phyloP scores from a whole-genome alignment of 805 yeast species.

The Scheffersomyces stipitis region DNA sequence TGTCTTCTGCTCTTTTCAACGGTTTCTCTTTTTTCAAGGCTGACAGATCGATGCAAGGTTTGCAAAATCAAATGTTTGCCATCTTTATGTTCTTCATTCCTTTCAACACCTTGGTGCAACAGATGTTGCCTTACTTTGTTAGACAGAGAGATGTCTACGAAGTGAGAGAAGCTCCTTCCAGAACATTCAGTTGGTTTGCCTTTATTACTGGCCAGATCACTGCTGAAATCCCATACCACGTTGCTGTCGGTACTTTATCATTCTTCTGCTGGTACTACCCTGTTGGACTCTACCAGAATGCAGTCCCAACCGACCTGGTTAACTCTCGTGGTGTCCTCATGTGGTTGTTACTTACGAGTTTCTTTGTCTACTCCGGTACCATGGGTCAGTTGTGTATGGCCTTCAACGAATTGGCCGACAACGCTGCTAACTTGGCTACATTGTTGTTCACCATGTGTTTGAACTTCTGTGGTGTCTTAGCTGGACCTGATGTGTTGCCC shows the following conservation, averaged over 20 bases:
- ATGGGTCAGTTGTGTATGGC: constrained; percentile 61
- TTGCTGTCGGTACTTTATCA: constrained; percentile 62
- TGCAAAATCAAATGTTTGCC: constrained; percentile 70
- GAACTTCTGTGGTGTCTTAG: constrained; percentile 78
- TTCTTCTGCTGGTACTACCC: constrained; percentile 48
- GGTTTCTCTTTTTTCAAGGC: constrained; percentile 78
- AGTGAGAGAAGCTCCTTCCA: constrained; percentile 72
- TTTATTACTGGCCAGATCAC: constrained; percentile 61
- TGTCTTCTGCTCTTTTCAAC: constrained; percentile 55
- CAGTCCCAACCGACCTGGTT: constrained; percentile 48
- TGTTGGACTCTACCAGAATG: constrained; percentile 41
- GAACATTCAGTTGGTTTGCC: constrained; percentile 65
- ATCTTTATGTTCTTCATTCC: constrained; percentile 65
- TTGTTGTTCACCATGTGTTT: constrained; percentile 61
- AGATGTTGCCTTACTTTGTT: constrained; percentile 56
- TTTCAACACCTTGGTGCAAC: constrained; percentile 58
- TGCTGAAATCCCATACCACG: constrained; percentile 67
- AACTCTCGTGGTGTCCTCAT: constrained; percentile 60
- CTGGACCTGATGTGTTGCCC: constrained; percentile 60
- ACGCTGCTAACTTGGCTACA: constrained; percentile 62
- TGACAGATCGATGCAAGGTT: constrained; percentile 35
- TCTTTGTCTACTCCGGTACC: constrained; percentile 55
- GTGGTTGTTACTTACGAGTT: constrained; percentile 43
- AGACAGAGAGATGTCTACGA: constrained; percentile 66
- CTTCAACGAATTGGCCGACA: constrained; percentile 56